Conservation (phyloP, 805 yeast species). For the Ogataea degrootiae region DNA sequence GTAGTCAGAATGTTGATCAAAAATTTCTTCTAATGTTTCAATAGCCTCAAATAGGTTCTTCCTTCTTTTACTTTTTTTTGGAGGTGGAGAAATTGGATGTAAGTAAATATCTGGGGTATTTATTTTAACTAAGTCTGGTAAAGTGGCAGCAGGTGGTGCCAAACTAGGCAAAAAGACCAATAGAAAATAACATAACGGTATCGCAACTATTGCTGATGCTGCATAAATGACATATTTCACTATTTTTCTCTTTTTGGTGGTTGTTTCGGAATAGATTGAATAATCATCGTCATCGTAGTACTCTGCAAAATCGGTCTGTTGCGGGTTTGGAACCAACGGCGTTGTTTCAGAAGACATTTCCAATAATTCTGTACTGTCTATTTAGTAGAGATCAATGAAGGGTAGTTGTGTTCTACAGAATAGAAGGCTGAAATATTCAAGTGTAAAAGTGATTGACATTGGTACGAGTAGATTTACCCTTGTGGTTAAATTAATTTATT, state of each 20-base stretch:
- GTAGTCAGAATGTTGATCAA: constrained; percentile 17
- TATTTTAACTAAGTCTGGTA: constrained; percentile 24
- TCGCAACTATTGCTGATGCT: constrained; percentile 7
- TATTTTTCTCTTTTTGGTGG: constrained; percentile 4
- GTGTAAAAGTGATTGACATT: too few relatives aligned
- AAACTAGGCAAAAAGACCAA: constrained; percentile 27
- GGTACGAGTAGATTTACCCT: too few relatives aligned
- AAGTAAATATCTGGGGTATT: constrained; percentile 19
- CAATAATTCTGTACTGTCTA: too few relatives aligned
- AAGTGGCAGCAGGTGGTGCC: constrained; percentile 28
- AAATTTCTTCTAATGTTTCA: neutral
- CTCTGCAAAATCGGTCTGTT: too few relatives aligned
- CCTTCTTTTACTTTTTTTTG: neutral
- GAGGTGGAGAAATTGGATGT: constrained; percentile 26
- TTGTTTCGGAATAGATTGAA: neutral
- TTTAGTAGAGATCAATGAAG: too few relatives aligned
- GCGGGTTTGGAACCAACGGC: too few relatives aligned
- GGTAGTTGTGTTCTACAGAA: too few relatives aligned
- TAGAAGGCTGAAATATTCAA: too few relatives aligned
- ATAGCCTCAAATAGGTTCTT: neutral
- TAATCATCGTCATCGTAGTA: neutral
- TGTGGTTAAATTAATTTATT: too few relatives aligned
- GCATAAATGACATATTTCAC: constrained; percentile 8
- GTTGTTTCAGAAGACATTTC: too few relatives aligned
- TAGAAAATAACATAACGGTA: constrained; percentile 25